Evolutionary conservation across 306 rosid species (phyloP).

Genomic region (Castanea crenata): DNA sequence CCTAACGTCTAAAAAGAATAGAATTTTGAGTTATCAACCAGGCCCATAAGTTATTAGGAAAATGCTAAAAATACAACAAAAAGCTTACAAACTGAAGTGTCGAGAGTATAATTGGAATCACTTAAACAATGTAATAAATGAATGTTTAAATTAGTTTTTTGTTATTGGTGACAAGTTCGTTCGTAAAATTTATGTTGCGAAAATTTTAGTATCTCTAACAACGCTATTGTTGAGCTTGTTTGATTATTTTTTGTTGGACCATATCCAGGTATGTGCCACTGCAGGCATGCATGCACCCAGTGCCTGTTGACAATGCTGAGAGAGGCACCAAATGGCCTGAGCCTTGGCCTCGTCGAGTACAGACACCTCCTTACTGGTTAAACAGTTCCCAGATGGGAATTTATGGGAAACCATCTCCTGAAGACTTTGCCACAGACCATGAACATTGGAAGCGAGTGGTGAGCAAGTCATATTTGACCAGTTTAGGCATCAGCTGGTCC

Average conservation of each 20-base stretch:
- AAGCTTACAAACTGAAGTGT: too few species aligned
- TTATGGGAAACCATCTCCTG: slow-evolving; percentile 83
- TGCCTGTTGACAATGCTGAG: slow-evolving; percentile 43
- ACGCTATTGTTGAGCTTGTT: not conserved
- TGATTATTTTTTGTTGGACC: not conserved
- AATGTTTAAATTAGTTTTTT: too few species aligned
- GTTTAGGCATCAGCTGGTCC: slow-evolving; percentile 74
- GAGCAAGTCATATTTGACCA: slow-evolving; percentile 52
- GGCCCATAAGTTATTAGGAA: too few species aligned
- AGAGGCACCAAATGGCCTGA: slow-evolving; percentile 83
- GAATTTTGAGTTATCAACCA: too few species aligned
- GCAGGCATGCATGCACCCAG: slow-evolving; percentile 76
- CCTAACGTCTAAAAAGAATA: too few species aligned
- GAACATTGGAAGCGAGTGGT: slow-evolving; percentile 78
- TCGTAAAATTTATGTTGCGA: too few species aligned
- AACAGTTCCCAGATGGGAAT: slow-evolving; percentile 75
- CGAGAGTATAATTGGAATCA: too few species aligned
- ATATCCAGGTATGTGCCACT: slow-evolving; percentile 81
- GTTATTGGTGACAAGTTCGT: too few species aligned
- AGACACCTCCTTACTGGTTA: slow-evolving; percentile 79
- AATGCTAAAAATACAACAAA: too few species aligned
- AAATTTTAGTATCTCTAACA: too few species aligned
- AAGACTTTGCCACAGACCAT: slow-evolving; percentile 68
- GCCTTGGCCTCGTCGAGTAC: slow-evolving; percentile 67
- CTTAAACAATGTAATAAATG: too few species aligned